phyloP scores from a whole-genome alignment of 345 rosid genomes.

The Syzygium aromaticum region DNA sequence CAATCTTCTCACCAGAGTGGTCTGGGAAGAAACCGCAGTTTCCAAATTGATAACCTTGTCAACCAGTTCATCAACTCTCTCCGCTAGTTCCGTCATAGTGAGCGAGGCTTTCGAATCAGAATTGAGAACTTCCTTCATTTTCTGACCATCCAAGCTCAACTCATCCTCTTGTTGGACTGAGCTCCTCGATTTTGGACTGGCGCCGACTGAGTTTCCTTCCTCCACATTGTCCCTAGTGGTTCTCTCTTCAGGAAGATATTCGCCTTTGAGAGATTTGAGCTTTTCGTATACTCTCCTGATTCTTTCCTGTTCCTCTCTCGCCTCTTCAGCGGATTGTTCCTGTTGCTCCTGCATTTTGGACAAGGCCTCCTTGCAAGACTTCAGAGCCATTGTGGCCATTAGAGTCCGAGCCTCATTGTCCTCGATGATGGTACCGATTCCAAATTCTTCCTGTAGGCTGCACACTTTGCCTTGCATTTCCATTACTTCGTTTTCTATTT shows the following conservation, averaged over 20 bases:
- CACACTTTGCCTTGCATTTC: slow-evolving; percentile 53
- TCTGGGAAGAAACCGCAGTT: slow-evolving; percentile 48
- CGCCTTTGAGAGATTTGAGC: slow-evolving; percentile 28
- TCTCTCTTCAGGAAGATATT: slow-evolving; percentile 7
- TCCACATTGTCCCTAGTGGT: neutral
- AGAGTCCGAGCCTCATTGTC: slow-evolving; percentile 69
- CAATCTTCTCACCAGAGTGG: slow-evolving; percentile 44
- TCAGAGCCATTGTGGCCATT: slow-evolving; percentile 67
- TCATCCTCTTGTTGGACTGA: neutral
- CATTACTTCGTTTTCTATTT: slow-evolving; percentile 43
- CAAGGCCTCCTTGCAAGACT: slow-evolving; percentile 60
- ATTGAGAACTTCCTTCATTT: slow-evolving; percentile 22
- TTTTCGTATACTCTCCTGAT: slow-evolving; percentile 35
- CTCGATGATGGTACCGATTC: slow-evolving; percentile 41
- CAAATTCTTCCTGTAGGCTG: slow-evolving; percentile 72
- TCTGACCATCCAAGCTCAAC: slow-evolving; percentile 17
- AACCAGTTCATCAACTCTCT: slow-evolving; percentile 71
- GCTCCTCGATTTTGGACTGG: neutral
- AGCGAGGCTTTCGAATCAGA: slow-evolving; percentile 14
- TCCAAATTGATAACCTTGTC: slow-evolving; percentile 58
- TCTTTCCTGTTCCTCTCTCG: slow-evolving; percentile 33
- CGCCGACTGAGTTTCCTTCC: neutral
- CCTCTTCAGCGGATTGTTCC: slow-evolving; percentile 41
- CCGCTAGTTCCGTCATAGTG: slow-evolving; percentile 48
- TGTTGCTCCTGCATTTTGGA: slow-evolving; percentile 48